Percentiles rank a stretch among this genome's conserved stretches.
These are phyloP conservation scores for Aspergillus sclerotiicarbonarius DNA, from an alignment of 495 filamentous ascomycete species.

Conservation along the genomic window DNA sequence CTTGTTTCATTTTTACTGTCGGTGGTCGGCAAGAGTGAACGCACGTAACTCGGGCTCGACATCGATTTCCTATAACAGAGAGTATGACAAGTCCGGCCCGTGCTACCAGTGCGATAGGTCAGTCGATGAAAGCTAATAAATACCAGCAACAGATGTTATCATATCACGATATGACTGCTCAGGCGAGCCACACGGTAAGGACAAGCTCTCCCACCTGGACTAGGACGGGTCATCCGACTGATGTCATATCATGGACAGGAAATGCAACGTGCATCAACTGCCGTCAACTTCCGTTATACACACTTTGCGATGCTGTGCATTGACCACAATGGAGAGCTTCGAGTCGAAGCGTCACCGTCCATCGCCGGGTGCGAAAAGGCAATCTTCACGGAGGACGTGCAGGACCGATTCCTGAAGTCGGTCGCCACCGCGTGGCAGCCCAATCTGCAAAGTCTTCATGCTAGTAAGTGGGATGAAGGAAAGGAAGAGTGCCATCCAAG, in stretches of 20 bases:
- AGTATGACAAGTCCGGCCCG: slow-evolving; percentile 19
- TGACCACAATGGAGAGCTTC: slow-evolving; percentile 37
- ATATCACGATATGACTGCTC: slow-evolving; percentile 24
- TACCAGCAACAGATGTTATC: slow-evolving; percentile 17
- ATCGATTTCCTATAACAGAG: background rate
- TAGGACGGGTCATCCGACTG: slow-evolving; percentile 8
- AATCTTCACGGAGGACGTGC: slow-evolving; percentile 43
- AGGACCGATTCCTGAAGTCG: slow-evolving; percentile 36
- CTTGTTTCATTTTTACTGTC: background rate
- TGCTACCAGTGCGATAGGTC: slow-evolving; percentile 18
- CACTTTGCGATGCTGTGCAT: slow-evolving; percentile 44
- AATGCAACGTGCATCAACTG: slow-evolving; percentile 10
- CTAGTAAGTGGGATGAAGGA: slow-evolving; percentile 20
- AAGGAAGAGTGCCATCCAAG: background rate
- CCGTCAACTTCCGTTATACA: slow-evolving; percentile 26
- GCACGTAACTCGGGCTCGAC: background rate
- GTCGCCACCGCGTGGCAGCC: slow-evolving; percentile 22
- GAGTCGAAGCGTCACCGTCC: slow-evolving; percentile 34
- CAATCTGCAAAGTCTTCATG: slow-evolving; percentile 16
- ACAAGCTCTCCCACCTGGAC: background rate
- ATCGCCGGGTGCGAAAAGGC: slow-evolving; percentile 34
- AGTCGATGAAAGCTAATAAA: slow-evolving; percentile 10
- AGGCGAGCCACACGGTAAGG: slow-evolving; percentile 19
- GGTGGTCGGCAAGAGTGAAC: background rate
- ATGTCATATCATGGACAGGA: slow-evolving; percentile 16